Conservation (phyloP, 2,329 filamentous ascomycete genomes). For the Ilyonectria mors-panacis region DNA sequence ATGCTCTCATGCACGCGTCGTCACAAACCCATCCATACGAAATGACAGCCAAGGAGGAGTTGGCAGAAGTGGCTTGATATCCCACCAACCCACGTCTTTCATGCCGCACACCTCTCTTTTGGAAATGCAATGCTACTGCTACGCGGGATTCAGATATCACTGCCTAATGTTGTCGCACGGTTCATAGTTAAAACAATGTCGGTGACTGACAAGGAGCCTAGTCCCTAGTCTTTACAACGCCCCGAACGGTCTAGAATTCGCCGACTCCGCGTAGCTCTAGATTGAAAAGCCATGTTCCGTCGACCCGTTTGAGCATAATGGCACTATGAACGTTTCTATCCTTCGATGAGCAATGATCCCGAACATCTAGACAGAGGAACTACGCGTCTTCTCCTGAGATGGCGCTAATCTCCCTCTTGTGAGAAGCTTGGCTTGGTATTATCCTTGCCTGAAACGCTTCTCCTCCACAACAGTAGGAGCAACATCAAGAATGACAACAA, state of each 20-base stretch:
- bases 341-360: no score
- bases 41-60: no score
- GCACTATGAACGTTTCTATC: no score
- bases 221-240: neutral
- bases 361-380: no score
- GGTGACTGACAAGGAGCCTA: neutral
- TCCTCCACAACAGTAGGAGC: neutral
- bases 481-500: neutral
- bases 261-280: neutral
- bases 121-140: neutral
- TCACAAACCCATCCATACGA: no score
- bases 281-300: neutral
- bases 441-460: neutral
- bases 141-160: neutral
- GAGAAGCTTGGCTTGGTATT: neutral
- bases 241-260: neutral
- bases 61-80: no score
- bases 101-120: no score
- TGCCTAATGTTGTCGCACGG: neutral
- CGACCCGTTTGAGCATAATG: no score
- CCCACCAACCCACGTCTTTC: no score
- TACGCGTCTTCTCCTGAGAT: no score
- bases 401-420: no score
- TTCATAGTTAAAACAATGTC: neutral
- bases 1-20: no score